phyloP scores from a whole-genome alignment of 2,329 filamentous ascomycete species.

The Colletotrichum agaves region DNA sequence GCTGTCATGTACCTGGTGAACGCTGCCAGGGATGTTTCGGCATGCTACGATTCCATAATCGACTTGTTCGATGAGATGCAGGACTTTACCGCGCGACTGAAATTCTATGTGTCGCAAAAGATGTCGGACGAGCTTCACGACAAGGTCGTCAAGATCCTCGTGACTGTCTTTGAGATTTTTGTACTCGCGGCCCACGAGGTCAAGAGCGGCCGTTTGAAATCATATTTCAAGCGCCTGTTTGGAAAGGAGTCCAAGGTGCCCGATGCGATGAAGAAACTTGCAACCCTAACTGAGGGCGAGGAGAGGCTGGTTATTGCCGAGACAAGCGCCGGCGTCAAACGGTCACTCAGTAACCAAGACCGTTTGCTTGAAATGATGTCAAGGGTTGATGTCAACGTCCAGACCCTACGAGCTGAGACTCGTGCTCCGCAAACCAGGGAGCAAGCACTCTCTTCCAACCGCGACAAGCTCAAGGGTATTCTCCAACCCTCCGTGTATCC shows the following conservation, averaged over 20 bases:
- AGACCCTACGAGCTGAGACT: conserved; percentile 48
- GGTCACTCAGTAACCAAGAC: conserved; percentile 50
- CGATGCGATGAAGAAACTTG: conserved; percentile 52
- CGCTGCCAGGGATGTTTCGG: conserved; percentile 56
- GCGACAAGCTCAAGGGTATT: conserved; percentile 52
- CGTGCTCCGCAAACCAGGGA: conserved; percentile 41
- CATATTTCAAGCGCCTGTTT: conserved; percentile 53
- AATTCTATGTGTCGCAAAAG: conserved; percentile 52
- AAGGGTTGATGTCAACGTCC: conserved; percentile 47
- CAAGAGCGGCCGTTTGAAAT: conserved; percentile 52
- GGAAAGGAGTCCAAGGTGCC: conserved; percentile 53
- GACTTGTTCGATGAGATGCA: conserved; percentile 55
- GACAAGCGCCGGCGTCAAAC: conserved; percentile 51
- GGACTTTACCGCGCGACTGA: conserved; percentile 55
- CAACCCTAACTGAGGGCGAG: conserved; percentile 54
- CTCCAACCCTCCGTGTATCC: conserved; percentile 55
- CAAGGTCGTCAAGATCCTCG: conserved; percentile 55
- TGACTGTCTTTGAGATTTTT: conserved; percentile 57
- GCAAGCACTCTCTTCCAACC: conserved; percentile 45
- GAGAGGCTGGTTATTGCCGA: conserved; percentile 56
- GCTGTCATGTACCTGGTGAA: conserved; percentile 56
- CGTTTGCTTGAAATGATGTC: conserved; percentile 46
- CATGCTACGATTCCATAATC: conserved; percentile 56
- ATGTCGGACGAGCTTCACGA: conserved; percentile 51
- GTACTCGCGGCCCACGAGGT: conserved; percentile 55